These are phyloP conservation scores for Aspergillus texensis DNA, from an alignment of 2,329 filamentous ascomycete species.

Conservation along the genomic window DNA sequence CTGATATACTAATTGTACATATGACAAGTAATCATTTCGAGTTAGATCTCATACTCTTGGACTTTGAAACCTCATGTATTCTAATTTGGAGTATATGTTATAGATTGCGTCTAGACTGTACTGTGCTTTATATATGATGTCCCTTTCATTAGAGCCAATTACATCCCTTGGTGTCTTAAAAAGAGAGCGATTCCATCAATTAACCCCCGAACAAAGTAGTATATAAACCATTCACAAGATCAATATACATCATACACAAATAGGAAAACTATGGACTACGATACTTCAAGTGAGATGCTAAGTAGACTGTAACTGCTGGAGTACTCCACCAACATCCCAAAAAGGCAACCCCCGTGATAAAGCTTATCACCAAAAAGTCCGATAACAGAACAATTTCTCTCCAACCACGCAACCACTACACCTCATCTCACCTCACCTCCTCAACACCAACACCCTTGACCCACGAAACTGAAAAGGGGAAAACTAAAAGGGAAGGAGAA, in stretches of 20 bases:
- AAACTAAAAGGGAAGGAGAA: neutral
- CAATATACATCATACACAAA: neutral
- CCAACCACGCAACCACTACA: neutral
- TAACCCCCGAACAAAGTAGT: neutral
- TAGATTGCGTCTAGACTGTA: neutral
- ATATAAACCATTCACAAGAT: neutral
- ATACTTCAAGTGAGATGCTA: neutral
- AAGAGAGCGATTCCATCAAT: neutral
- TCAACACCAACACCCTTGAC: neutral
- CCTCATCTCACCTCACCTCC: neutral
- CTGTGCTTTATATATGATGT: neutral
- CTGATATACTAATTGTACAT: neutral
- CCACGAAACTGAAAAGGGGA: neutral
- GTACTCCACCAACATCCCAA: neutral
- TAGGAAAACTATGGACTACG: no score
- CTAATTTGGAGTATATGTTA: neutral
- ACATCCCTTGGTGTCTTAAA: neutral
- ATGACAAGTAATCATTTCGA: accelerated
- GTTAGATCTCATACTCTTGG: neutral
- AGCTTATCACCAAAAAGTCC: neutral
- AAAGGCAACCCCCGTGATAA: neutral
- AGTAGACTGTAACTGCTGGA: no score
- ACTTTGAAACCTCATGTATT: neutral
- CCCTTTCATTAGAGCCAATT: no score
- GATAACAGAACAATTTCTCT: neutral